Base-by-base conservation (phyloP, 2,329 filamentous ascomycete genomes). In the Chaetomium sp. region DNA sequence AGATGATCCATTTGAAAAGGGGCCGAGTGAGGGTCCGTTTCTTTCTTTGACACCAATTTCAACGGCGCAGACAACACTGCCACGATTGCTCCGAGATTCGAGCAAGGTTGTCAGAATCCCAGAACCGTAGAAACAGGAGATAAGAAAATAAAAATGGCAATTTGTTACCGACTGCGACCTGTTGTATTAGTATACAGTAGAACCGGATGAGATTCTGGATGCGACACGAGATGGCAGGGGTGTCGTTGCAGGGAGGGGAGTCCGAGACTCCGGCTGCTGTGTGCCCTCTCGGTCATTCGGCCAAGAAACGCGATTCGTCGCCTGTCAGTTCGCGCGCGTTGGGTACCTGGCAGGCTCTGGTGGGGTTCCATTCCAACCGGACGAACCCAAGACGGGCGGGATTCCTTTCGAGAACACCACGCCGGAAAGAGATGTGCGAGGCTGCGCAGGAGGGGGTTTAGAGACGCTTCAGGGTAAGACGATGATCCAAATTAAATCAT, bases 401-500 rank as follows among this genome's bases (percentile, higher is more conserved):
- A 35, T n/a, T 47, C 33, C 51, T 35, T 54, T 42, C 54, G 21
- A 56, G 33, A 56, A 42, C 33, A 38, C 16, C 12, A 35, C 29
- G 29, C 29, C 19, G 19, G n/a, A 38, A 38, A 51, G 42, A 51
- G 21, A 50, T 35, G 13, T 12, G n/a, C 10, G 12, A n/a, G 25
- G 47, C 27, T 38, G 38, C 33, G 27, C 35, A 33, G 51, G 25
- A 25, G 6, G n/a, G 47, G 29, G 57, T 33, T 23, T 29, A 12
- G 19, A 35, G 62, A n/a, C 9, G 29, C 29, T 60, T 31, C 29
- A 57, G 19, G 59, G 33, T 35, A 38, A 19, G 60, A 45, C 33
- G 56, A 47, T 63, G 64, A 60, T 66, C 57, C 47, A 63, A 63
- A 63, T 63, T 54, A 63, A 66, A 63, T 63, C 51, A 63, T 57